Percentiles rank a stretch among this genome's conserved stretches.
These are phyloP conservation scores for Vigna hirtella DNA, from an alignment of 306 rosid genomes.

Conservation along the genomic window DNA sequence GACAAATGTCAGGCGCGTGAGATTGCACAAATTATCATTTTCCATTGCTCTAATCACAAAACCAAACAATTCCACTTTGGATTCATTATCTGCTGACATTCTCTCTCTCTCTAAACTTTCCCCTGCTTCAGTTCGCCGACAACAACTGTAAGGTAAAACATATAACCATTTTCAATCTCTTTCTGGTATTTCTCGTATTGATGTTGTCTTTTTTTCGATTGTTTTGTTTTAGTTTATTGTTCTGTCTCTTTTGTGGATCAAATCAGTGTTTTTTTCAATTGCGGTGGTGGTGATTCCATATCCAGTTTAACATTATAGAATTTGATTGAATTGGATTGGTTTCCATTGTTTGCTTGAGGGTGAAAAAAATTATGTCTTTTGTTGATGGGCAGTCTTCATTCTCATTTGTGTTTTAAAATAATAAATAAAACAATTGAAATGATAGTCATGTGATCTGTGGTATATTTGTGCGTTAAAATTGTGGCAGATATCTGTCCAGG, in stretches of 20 bases:
- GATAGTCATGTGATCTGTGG: slow-evolving; percentile 4
- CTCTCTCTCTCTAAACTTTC: not conserved
- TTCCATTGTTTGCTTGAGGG: slow-evolving; percentile 17
- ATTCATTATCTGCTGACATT: slow-evolving; percentile 16
- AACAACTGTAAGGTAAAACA: not conserved
- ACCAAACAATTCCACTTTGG: slow-evolving; percentile 13
- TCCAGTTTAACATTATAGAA: slow-evolving; percentile 5
- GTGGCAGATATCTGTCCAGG: slow-evolving; percentile 45
- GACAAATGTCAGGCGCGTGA: slow-evolving; percentile 44
- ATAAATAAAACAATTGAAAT: slow-evolving; percentile 5
- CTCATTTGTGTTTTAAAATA: not conserved
- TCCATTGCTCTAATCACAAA: not conserved
- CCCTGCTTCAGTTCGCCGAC: slow-evolving; percentile 35
- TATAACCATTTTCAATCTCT: slow-evolving; percentile 23
- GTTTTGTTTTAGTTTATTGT: slow-evolving; percentile 18
- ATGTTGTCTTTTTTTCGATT: not conserved
- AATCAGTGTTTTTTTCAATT: not conserved
- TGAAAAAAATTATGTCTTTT: not conserved
- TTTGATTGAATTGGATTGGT: not conserved
- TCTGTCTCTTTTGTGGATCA: not conserved
- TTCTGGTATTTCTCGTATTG: slow-evolving; percentile 13
- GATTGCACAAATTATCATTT: not conserved
- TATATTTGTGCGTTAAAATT: slow-evolving; percentile 38
- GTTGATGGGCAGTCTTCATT: slow-evolving; percentile 1
- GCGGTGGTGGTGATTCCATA: slow-evolving; percentile 11